Conservation (phyloP, 371 early-diverging fungal species). For the Syncephalastrum sp. region DNA sequence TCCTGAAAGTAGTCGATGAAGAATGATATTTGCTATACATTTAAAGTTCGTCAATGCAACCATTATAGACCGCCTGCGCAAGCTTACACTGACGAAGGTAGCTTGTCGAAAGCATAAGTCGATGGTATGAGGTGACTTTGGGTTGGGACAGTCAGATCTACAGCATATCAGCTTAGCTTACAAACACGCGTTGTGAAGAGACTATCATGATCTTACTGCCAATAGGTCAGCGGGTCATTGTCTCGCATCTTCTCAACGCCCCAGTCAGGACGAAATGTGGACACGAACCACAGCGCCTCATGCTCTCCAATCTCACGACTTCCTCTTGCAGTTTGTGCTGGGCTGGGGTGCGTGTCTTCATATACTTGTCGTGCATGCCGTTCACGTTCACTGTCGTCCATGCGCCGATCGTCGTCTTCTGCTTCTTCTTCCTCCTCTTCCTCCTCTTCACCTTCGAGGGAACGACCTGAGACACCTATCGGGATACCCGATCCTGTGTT, state of each 20-base stretch:
- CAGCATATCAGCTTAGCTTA: constrained; percentile 23
- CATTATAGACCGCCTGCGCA: not conserved
- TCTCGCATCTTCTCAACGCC: constrained; percentile 71
- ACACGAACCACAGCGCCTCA: constrained; percentile 69
- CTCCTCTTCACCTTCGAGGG: not conserved
- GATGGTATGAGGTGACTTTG: constrained; percentile 41
- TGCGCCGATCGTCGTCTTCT: constrained; percentile 21
- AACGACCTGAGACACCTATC: too few species aligned
- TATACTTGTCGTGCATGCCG: constrained; percentile 23
- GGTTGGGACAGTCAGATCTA: constrained; percentile 52
- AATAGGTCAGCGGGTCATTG: constrained; percentile 71
- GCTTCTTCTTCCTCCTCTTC: constrained; percentile 10
- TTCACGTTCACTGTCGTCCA: constrained; percentile 27
- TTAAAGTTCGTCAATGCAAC: too few species aligned
- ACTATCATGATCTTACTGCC: constrained; percentile 63
- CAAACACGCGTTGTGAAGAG: not conserved
- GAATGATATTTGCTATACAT: constrained; percentile 62
- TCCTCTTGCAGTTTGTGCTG: constrained; percentile 26
- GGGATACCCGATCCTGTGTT: too few species aligned
- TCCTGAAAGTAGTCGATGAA: constrained; percentile 82
- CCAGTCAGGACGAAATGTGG: constrained; percentile 68
- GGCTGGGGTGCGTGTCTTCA: constrained; percentile 31
- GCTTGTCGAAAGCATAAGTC: constrained; percentile 35
- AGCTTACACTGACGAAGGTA: constrained; percentile 29
- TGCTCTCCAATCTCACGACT: constrained; percentile 57